Percentiles rank a stretch among this genome's conserved stretches.
These are phyloP conservation scores for Blastobotrys arbuscula DNA, from an alignment of 1,139 yeast species.

Conservation along the genomic window DNA sequence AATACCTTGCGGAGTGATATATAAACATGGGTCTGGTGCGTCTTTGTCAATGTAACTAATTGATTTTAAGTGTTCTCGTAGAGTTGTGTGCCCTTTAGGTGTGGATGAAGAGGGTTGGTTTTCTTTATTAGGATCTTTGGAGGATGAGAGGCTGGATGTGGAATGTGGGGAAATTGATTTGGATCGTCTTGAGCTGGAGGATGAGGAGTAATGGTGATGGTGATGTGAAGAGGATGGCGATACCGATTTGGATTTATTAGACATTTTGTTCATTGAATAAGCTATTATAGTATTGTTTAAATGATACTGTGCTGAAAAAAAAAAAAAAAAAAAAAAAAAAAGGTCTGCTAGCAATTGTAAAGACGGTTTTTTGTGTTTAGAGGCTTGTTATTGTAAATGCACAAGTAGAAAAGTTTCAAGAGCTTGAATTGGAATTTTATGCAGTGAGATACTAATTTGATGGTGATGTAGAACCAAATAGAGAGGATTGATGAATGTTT, in stretches of 20 bases:
- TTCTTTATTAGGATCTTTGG: conserved; percentile 1
- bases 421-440: too few species aligned
- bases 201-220: neutral
- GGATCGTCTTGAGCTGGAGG: neutral
- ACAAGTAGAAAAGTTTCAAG: neutral
- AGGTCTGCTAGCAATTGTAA: too few species aligned
- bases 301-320: too few species aligned
- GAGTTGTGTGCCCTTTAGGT: neutral
- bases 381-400: neutral
- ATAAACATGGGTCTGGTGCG: conserved; percentile 14
- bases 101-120: neutral
- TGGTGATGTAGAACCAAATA: neutral
- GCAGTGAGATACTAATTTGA: too few species aligned
- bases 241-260: neutral
- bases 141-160: neutral
- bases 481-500: neutral
- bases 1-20: conserved; percentile 12
- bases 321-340: too few species aligned
- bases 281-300: too few species aligned
- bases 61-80: conserved; percentile 13
- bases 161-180: neutral
- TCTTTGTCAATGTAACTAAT: conserved; percentile 11
- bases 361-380: neutral
- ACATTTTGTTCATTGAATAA: too few species aligned
- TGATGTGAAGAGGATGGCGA: neutral